Evolutionary conservation across 2,329 filamentous ascomycete genomes (phyloP).

Genomic region (Mycosphaerella sp.): DNA sequence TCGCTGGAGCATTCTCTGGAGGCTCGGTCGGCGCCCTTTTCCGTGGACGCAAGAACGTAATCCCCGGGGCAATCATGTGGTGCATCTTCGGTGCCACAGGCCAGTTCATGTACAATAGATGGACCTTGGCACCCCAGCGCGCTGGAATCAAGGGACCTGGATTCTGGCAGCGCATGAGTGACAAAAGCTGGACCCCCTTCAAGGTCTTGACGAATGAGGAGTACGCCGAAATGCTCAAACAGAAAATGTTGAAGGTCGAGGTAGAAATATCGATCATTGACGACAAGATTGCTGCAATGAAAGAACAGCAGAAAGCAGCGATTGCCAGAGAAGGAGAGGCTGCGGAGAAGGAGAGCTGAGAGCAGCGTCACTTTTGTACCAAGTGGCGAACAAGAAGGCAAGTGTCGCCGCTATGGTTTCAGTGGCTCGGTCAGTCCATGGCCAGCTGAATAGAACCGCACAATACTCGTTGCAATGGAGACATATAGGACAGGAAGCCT

Average conservation of each 20-base stretch:
- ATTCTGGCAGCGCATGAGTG: slow-evolving; percentile 47
- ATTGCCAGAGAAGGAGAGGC: background rate
- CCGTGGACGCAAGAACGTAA: slow-evolving; percentile 49
- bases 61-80: slow-evolving; percentile 57
- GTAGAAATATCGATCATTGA: slow-evolving; percentile 73
- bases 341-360: background rate
- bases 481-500: no score
- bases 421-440: background rate
- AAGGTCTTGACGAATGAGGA: slow-evolving; percentile 65
- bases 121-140: slow-evolving; percentile 36
- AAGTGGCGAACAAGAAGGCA: background rate
- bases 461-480: no score
- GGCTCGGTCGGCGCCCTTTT: slow-evolving; percentile 50
- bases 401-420: background rate
- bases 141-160: slow-evolving; percentile 33
- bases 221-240: slow-evolving; percentile 63
- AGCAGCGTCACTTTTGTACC: background rate
- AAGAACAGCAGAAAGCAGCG: slow-evolving; percentile 17
- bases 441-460: no score
- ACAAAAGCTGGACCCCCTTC: slow-evolving; percentile 66
- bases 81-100: slow-evolving; percentile 52
- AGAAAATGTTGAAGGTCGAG: slow-evolving; percentile 65
- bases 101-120: slow-evolving; percentile 51
- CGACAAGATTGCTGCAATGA: slow-evolving; percentile 60
- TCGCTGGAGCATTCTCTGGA: slow-evolving; percentile 64